Conservation (phyloP, 2,329 filamentous ascomycete genomes). For the Colletotrichum higginsianum region DNA sequence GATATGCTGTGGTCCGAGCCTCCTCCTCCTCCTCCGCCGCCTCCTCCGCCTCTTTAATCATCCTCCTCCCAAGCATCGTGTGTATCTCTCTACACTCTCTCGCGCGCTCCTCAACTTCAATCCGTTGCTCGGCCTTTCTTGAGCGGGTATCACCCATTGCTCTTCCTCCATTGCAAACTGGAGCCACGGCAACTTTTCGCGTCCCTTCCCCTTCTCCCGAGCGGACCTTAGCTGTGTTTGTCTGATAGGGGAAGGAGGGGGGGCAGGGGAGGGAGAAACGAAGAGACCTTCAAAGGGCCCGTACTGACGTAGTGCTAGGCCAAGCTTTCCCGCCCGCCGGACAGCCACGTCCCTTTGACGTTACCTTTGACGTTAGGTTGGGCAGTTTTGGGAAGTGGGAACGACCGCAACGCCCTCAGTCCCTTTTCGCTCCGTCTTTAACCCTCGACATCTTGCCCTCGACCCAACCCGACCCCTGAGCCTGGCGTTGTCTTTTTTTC, state of each 20-base stretch:
- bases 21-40: not conserved
- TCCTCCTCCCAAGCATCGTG: not conserved
- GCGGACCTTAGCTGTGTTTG: not conserved
- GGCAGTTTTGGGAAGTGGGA: not conserved
- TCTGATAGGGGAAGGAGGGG: conserved; percentile 4
- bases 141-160: too few relatives aligned
- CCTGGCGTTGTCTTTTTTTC: not conserved
- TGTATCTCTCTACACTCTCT: not conserved
- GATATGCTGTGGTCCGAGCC: not conserved
- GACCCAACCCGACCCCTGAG: not conserved
- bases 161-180: too few relatives aligned
- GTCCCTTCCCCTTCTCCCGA: not conserved
- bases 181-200: too few relatives aligned
- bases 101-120: not conserved
- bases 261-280: not conserved
- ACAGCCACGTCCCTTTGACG: conserved; percentile 1
- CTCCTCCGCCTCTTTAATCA: not conserved
- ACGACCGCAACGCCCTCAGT: not conserved
- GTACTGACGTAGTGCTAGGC: conserved; percentile 33
- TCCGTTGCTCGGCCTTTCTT: not conserved
- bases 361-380: not conserved
- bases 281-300: not conserved
- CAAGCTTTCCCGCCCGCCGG: conserved; percentile 10
- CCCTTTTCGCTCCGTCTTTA: not conserved
- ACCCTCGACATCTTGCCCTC: not conserved